Evolutionary conservation across 2,329 filamentous ascomycete species (phyloP).

Genomic region (Colletotrichum tropicale): DNA sequence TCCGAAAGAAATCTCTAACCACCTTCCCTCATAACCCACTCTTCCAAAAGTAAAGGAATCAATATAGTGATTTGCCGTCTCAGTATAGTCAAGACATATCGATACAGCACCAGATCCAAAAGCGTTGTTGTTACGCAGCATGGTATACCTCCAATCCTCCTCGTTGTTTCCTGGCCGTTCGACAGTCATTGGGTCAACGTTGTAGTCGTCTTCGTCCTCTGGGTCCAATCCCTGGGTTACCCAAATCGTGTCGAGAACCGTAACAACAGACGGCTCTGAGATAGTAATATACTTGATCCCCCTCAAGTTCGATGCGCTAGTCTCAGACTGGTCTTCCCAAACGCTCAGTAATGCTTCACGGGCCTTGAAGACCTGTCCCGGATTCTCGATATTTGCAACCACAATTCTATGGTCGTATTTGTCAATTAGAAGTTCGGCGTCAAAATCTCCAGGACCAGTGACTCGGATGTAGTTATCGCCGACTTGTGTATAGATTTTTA

Average conservation of each 20-base stretch:
- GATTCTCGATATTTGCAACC: background rate
- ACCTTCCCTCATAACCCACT: background rate
- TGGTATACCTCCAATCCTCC: background rate
- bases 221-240: too few relatives aligned
- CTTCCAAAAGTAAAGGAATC: background rate
- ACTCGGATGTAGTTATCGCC: too few relatives aligned
- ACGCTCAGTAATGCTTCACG: background rate
- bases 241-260: too few relatives aligned
- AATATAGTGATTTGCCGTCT: background rate
- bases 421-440: background rate
- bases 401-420: background rate
- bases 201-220: background rate
- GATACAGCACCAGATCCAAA: background rate
- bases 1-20: too few relatives aligned
- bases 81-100: background rate
- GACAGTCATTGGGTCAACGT: background rate
- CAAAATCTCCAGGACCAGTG: too few relatives aligned
- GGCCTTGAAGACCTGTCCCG: background rate
- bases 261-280: background rate
- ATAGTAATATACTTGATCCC: background rate
- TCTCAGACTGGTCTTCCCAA: background rate
- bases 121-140: background rate
- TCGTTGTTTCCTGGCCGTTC: background rate
- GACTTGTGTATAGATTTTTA: too few relatives aligned
- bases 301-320: background rate